These are phyloP conservation scores for Trichosporon coremiiforme DNA, from an alignment of 1,284 basidiomycete species.

Conservation along the genomic window DNA sequence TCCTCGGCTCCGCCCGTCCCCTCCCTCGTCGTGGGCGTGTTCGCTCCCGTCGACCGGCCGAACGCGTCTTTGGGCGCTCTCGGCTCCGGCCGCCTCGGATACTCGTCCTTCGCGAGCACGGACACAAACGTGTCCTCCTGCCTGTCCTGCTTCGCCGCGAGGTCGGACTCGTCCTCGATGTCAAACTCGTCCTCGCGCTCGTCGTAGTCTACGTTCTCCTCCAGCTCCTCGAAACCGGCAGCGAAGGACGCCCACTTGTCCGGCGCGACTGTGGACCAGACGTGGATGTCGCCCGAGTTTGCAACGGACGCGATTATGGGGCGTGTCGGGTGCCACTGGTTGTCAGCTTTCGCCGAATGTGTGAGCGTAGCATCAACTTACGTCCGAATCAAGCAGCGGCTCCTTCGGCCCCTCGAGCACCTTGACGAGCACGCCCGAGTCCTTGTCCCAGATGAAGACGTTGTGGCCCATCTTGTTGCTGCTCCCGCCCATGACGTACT, in stretches of 20 bases:
- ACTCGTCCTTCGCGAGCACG: slow-evolving; percentile 1
- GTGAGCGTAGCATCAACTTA: slow-evolving; percentile 52
- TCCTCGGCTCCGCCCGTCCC: slow-evolving; percentile 64
- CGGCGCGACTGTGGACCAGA: slow-evolving; percentile 62
- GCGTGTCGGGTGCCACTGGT: slow-evolving; percentile 88
- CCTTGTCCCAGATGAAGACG: slow-evolving; percentile 96
- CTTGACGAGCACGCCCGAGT: slow-evolving; percentile 82
- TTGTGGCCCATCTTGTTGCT: slow-evolving; percentile 91
- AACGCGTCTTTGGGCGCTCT: slow-evolving; percentile 67
- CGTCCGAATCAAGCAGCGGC: slow-evolving; percentile 80
- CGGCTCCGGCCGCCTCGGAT: background rate
- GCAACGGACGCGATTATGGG: slow-evolving; percentile 74
- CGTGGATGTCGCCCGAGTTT: slow-evolving; percentile 61
- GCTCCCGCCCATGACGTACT: slow-evolving; percentile 94
- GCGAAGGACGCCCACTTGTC: slow-evolving; percentile 98
- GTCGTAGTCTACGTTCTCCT: slow-evolving; percentile 96
- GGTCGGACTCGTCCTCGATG: slow-evolving; percentile 61
- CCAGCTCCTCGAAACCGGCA: slow-evolving; percentile 95
- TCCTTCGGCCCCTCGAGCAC: slow-evolving; percentile 94
- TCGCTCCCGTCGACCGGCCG: slow-evolving; percentile 58
- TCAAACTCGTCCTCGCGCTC: slow-evolving; percentile 98
- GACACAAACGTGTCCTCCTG: slow-evolving; percentile 10
- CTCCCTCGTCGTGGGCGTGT: slow-evolving; percentile 61
- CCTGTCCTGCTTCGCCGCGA: slow-evolving; percentile 1
- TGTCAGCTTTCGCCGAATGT: slow-evolving; percentile 11